These are phyloP conservation scores for Lactifluus hygrophoroides DNA, from an alignment of 768 basidiomycete genomes.

Conservation along the genomic window DNA sequence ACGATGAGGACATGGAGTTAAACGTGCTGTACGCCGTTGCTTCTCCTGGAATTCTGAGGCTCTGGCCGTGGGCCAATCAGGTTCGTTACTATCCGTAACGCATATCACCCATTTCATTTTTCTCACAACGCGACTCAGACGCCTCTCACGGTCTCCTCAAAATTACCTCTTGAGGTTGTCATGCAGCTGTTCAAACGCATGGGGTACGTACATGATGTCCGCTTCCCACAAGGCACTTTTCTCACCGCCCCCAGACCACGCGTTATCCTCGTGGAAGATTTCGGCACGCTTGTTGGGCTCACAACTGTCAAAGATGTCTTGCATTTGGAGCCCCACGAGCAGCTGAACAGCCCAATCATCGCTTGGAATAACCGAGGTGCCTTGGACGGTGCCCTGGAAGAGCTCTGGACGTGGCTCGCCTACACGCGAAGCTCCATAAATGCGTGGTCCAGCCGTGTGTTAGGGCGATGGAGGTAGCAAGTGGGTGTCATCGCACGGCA, in stretches of 20 bases:
- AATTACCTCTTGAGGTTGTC: conserved; percentile 89
- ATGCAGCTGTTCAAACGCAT: conserved; percentile 97
- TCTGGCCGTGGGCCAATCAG: conserved; percentile 94
- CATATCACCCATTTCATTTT: background rate
- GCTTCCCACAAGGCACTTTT: background rate
- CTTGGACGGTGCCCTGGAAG: conserved; percentile 17
- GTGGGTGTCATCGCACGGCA: background rate
- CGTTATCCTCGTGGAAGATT: conserved; percentile 89
- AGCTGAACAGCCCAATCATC: conserved; percentile 15
- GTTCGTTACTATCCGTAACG: conserved; percentile 35
- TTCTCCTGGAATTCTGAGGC: conserved; percentile 48
- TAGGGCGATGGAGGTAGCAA: conserved; percentile 11
- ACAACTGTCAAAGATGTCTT: conserved; percentile 96
- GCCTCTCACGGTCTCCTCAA: conserved; percentile 86
- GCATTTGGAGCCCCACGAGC: conserved; percentile 45
- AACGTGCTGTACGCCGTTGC: conserved; percentile 56
- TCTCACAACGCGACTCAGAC: conserved; percentile 45
- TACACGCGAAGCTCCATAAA: conserved; percentile 11
- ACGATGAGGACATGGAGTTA: conserved; percentile 59
- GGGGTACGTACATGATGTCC: conserved; percentile 56
- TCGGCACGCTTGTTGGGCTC: conserved; percentile 73
- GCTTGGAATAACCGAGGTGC: conserved; percentile 16
- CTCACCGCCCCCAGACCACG: conserved; percentile 57
- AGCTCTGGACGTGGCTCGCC: conserved; percentile 19
- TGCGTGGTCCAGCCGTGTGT: conserved; percentile 14